Conservation (phyloP, 257 asterid genomes). For the Solanum gandarillasii region DNA sequence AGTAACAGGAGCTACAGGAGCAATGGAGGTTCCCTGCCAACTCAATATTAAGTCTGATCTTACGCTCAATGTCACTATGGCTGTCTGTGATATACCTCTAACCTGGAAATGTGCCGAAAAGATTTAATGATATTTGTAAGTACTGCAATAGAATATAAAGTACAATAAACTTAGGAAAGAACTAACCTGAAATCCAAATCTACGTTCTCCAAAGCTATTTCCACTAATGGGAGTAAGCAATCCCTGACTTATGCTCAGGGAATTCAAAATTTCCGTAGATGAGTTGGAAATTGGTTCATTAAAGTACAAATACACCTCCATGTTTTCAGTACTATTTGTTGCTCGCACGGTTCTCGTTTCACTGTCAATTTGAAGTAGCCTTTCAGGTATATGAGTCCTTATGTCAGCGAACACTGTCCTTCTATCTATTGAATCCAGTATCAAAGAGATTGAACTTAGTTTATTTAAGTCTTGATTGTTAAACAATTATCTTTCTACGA, state of each 20-base stretch:
- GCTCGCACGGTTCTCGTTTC: slow-evolving; percentile 66
- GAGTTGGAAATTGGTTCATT: slow-evolving; percentile 74
- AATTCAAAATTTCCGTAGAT: slow-evolving; percentile 55
- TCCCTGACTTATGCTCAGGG: slow-evolving; percentile 56
- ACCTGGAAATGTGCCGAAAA: slow-evolving; percentile 29
- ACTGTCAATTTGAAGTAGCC: slow-evolving; percentile 49
- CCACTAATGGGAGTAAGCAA: slow-evolving; percentile 52
- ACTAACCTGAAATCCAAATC: slow-evolving; percentile 86
- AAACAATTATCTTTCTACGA: not conserved
- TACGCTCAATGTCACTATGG: slow-evolving; percentile 61
- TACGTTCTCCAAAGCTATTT: slow-evolving; percentile 54
- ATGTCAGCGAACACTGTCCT: slow-evolving; percentile 54
- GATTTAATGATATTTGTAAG: not conserved
- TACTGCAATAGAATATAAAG: not conserved
- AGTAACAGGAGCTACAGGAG: slow-evolving; percentile 66
- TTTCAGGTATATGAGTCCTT: slow-evolving; percentile 78
- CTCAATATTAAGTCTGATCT: slow-evolving; percentile 43
- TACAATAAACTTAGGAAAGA: not conserved
- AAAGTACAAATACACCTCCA: slow-evolving; percentile 65
- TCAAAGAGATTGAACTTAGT: not conserved
- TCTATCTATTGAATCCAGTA: slow-evolving; percentile 37
- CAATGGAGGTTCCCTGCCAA: slow-evolving; percentile 72
- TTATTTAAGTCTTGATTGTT: not conserved
- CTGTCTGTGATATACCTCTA: slow-evolving; percentile 37
- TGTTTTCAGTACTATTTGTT: slow-evolving; percentile 47